Conservation (phyloP, 192 early-diverging fungal species). For the Backusella tarrabulga region DNA sequence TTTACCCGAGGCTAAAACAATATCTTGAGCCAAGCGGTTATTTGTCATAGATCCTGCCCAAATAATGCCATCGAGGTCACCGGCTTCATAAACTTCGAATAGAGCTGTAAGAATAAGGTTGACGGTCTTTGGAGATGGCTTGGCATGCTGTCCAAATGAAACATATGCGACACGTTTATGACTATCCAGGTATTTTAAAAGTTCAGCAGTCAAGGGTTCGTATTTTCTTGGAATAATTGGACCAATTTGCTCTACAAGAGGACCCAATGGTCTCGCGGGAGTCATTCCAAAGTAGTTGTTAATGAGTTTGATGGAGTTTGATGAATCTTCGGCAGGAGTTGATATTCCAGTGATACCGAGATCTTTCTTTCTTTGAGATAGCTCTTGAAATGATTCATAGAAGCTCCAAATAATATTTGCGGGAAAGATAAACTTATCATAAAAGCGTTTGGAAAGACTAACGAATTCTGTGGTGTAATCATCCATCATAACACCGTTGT, state of each 20-base stretch:
- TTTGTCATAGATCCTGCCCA: slow-evolving; percentile 18
- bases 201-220: slow-evolving; percentile 3
- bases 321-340: neutral
- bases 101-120: slow-evolving; percentile 18
- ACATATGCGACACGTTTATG: slow-evolving; percentile 27
- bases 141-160: slow-evolving; percentile 25
- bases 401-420: neutral
- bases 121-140: neutral
- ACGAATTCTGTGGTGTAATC: slow-evolving; percentile 3
- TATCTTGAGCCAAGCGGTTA: neutral
- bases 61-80: slow-evolving; percentile 33
- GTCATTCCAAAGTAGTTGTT: slow-evolving; percentile 28
- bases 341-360: neutral
- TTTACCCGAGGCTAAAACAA: neutral
- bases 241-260: slow-evolving; percentile 25
- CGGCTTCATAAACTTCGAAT: slow-evolving; percentile 11
- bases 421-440: slow-evolving; percentile 3
- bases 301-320: slow-evolving; percentile 11
- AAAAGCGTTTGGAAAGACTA: slow-evolving; percentile 10
- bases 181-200: slow-evolving; percentile 14
- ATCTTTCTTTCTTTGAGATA: neutral
- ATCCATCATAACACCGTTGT: neutral
- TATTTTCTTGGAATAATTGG: slow-evolving; percentile 31
- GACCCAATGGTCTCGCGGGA: slow-evolving; percentile 21
- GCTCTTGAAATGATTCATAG: neutral